Percentiles rank a stretch among this genome's conserved stretches.
Evolutionary conservation across 305 asterid genomes (phyloP).

Genomic region (Withania somnifera): DNA sequence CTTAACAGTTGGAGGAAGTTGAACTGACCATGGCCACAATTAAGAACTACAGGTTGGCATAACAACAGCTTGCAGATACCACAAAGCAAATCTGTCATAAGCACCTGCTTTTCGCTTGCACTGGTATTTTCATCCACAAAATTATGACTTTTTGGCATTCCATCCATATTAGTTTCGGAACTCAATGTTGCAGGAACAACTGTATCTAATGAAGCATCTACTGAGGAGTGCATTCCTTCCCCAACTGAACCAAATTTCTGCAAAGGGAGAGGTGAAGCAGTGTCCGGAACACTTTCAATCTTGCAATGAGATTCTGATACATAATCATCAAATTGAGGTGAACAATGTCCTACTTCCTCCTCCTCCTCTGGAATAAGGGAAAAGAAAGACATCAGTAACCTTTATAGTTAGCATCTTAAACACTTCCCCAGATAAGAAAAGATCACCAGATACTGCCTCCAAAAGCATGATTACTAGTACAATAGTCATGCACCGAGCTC

Average conservation of each 20-base stretch:
- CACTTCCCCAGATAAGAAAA: background rate
- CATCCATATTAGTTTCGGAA: slow-evolving; percentile 11
- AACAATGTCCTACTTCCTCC: slow-evolving; percentile 14
- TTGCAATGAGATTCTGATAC: slow-evolving; percentile 11
- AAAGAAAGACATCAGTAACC: slow-evolving; percentile 9
- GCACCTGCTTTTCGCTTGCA: slow-evolving; percentile 17
- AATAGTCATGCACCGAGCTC: background rate
- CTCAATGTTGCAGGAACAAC: slow-evolving; percentile 6
- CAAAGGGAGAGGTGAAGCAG: slow-evolving; percentile 8
- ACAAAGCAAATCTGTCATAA: slow-evolving; percentile 31
- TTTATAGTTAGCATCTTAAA: background rate
- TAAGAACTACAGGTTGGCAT: slow-evolving; percentile 55
- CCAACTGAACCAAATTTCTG: background rate
- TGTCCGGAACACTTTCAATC: slow-evolving; percentile 10
- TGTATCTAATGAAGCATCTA: slow-evolving; percentile 8
- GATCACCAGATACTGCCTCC: background rate
- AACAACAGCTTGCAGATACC: slow-evolving; percentile 48
- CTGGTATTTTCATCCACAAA: slow-evolving; percentile 6
- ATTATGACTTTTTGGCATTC: slow-evolving; percentile 4
- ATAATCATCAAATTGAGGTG: slow-evolving; percentile 32
- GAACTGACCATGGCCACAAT: slow-evolving; percentile 64
- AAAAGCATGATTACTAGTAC: background rate
- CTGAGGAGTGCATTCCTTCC: slow-evolving; percentile 6
- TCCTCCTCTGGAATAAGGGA: slow-evolving; percentile 43
- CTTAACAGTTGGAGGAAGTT: background rate